These are phyloP conservation scores for Lipomyces japonicus DNA, from an alignment of 805 yeast species.

Conservation along the genomic window DNA sequence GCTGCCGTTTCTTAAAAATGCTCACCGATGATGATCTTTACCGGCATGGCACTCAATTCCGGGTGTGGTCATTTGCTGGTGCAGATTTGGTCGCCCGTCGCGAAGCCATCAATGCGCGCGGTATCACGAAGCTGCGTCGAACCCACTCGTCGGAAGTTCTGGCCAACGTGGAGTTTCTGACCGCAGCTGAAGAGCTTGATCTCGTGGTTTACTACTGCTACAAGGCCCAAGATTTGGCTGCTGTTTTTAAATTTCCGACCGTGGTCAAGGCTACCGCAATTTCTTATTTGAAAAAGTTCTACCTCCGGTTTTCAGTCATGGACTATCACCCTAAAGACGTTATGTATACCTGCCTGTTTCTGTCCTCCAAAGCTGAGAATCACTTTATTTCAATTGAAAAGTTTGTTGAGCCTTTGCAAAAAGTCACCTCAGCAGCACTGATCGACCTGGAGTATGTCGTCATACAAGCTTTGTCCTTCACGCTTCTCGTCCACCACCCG, in stretches of 20 bases:
- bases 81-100: conserved; percentile 53
- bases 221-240: conserved; percentile 65
- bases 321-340: conserved; percentile 82
- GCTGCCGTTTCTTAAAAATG: no score
- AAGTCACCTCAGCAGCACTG: conserved; percentile 59
- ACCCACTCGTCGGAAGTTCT: conserved; percentile 27
- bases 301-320: conserved; percentile 74
- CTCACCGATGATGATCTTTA: conserved; percentile 78
- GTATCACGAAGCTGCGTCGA: conserved; percentile 42
- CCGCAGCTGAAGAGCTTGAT: conserved; percentile 64
- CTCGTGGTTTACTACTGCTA: conserved; percentile 69
- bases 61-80: conserved; percentile 76
- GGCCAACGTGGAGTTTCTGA: conserved; percentile 46
- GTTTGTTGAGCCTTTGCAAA: conserved; percentile 67
- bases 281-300: conserved; percentile 75
- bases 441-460: conserved; percentile 76
- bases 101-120: conserved; percentile 52
- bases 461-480: conserved; percentile 69
- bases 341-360: conserved; percentile 72
- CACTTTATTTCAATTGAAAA: conserved; percentile 79
- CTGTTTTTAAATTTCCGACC: conserved; percentile 75
- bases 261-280: conserved; percentile 86
- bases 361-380: conserved; percentile 92
- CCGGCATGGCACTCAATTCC: conserved; percentile 79
- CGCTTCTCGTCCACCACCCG: conserved; percentile 84